Evolutionary conservation across 495 filamentous ascomycete genomes (phyloP), one percentile per base, ranked within the genome.

Genomic region (Xylona heveae): DNA sequence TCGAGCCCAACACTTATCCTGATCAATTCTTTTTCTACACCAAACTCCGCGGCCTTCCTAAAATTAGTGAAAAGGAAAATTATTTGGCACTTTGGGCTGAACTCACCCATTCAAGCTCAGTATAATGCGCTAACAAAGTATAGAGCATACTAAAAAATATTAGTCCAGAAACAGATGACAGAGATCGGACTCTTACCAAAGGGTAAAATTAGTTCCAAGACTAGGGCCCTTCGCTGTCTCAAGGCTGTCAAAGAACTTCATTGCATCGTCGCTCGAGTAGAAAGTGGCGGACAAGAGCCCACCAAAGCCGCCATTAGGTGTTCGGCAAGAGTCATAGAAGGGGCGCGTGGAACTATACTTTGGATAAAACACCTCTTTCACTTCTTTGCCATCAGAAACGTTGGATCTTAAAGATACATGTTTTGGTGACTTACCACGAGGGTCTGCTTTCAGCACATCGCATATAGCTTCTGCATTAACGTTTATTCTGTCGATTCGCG

Each of bases 161-260:
- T 29, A 25, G 1, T 33, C 51, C 33, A 49, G 44, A 17, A 21
- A 38, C 30, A 34, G 17, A 17, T 18, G 20, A 12, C 4, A 19
- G 19, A 22, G 6, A n/a, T 3, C 4, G 8, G 19, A 26, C 51
- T 42, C 47, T 42, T 35, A 67, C 66, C 59, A 72, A 29, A 99
- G 57, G 0, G 88, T 95, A 50, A 99, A 95, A 44, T 97, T 97
- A 0, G 90, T 95, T 0, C 88, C 88, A 15, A 97, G 61, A 46
- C 85, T 93, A 0, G 88, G 88, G 0, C 88, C 88, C 51, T 97
- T 97, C 20, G 75, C 68, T 0, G 82, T 83, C 40, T 92, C 74
- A 5, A 97, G 51, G 12, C 65, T 62, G 48, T 97, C 82, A 57
- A 74, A 91, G 50, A 94, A 93, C 0, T 67, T 66, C 19, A 78